These are phyloP conservation scores for Talaromyces stipitatus DNA, from an alignment of 495 filamentous ascomycete genomes.

Conservation along the genomic window DNA sequence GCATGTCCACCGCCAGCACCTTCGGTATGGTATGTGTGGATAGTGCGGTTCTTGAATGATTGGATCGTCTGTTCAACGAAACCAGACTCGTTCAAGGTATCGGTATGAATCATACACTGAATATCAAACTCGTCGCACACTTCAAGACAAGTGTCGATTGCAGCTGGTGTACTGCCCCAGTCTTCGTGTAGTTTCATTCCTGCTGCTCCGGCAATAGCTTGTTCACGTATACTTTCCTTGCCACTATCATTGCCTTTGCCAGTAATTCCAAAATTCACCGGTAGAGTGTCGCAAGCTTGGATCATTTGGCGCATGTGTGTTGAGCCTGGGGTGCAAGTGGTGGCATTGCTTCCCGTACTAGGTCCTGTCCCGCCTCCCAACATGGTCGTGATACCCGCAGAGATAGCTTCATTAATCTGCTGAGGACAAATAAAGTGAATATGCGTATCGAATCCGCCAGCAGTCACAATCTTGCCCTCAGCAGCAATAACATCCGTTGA, in stretches of 20 bases:
- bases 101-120: conserved; percentile 94
- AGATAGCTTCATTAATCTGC: conserved; percentile 77
- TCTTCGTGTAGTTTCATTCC: conserved; percentile 97
- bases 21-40: conserved; percentile 98
- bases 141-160: conserved; percentile 81
- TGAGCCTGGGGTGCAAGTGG: conserved; percentile 86
- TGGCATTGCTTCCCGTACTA: conserved; percentile 89
- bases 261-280: conserved; percentile 88
- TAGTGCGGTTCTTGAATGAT: conserved; percentile 82
- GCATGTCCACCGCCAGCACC: conserved; percentile 95
- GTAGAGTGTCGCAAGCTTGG: conserved; percentile 78
- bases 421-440: conserved; percentile 98
- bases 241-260: conserved; percentile 91
- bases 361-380: conserved; percentile 93
- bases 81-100: conserved; percentile 95
- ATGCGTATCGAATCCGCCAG: conserved; percentile 87
- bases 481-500: conserved; percentile 96
- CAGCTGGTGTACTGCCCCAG: conserved; percentile 89
- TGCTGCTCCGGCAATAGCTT: conserved; percentile 75
- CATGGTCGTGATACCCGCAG: conserved; percentile 87
- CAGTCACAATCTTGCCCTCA: conserved; percentile 88
- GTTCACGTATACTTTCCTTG: conserved; percentile 65
- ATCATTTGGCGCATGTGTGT: conserved; percentile 89
- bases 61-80: conserved; percentile 91
- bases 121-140: conserved; percentile 90